Base-by-base conservation (phyloP, 176 grass and related monocot genomes). In the Hsuehochloa calcarea region DNA sequence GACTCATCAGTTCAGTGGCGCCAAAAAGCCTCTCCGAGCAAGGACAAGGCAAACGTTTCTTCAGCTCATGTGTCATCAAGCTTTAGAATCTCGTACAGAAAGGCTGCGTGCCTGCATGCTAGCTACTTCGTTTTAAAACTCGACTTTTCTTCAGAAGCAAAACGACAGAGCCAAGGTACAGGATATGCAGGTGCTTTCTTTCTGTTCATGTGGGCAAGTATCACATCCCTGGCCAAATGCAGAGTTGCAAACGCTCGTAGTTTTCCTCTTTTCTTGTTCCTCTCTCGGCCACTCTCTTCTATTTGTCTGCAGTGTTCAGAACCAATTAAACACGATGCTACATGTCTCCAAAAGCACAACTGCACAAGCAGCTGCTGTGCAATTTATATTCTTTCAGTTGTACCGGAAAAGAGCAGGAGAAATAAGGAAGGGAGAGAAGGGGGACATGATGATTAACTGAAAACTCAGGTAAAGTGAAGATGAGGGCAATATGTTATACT, bases 261-360 rank as follows among this genome's bases (percentile, higher is more conserved):
- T 64, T 39, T 67, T 39, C 49, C 15, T 50, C 47, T 50, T 50
- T 50, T 50, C 47, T 17, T 50, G 14, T 50, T 51, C 72, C 35
- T 75, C 71, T 64, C 0, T 9, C 13, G 40, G 6, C 31, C 16
- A 20, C 17, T 38, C 8, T 63, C 34, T 10, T 76, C n/a, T 75
- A 7, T 17, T 5, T 75, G 70, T 50, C n/a, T 20, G 60, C 61
- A 16, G 34, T 56, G 61, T 67, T 44, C 61, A 67, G 14, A 76
- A 51, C 22, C 59, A 37, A 74, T 46, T 17, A 14, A 31, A 31
- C 46, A 67, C 22, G 16, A 62, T 61, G 68, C 68, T 61, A 7
- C 8, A 29, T 82, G 71, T 56, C 82, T 65, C 72, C 31, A 65
- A 76, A 76, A 75, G 71, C 22, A 25, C 31, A 65, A 76, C 67